phyloP scores from a whole-genome alignment of 2,329 filamentous ascomycete species.

The Colletotrichum musae region DNA sequence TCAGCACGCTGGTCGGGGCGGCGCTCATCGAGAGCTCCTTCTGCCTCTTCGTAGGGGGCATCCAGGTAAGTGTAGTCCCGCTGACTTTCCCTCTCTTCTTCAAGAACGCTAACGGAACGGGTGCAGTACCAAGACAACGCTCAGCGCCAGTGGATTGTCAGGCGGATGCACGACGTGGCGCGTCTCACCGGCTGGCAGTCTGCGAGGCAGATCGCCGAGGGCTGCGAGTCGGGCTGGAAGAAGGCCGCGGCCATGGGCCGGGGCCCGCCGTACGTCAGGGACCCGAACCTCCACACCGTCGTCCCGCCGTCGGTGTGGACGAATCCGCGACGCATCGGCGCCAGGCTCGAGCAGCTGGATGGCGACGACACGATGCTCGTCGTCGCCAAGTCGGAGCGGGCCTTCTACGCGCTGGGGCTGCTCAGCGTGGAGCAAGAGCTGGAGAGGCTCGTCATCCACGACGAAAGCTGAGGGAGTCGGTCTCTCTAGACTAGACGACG shows the following conservation, averaged over 20 bases:
- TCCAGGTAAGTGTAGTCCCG: conserved; percentile 69
- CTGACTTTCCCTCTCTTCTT: conserved; percentile 37
- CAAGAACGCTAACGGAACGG: too few relatives aligned
- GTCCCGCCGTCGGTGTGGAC: conserved; percentile 62
- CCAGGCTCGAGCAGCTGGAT: conserved; percentile 63
- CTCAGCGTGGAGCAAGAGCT: conserved; percentile 85
- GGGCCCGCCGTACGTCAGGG: conserved; percentile 80
- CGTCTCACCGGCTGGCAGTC: conserved; percentile 90
- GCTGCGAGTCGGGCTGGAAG: conserved; percentile 88
- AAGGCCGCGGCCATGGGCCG: conserved; percentile 80
- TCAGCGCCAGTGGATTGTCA: conserved; percentile 85
- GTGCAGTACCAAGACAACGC: conserved; percentile 76
- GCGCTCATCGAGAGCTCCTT: conserved; percentile 88
- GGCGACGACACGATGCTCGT: conserved; percentile 65
- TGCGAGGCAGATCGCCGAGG: conserved; percentile 83
- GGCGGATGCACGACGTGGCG: conserved; percentile 80
- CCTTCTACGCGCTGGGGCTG: conserved; percentile 84
- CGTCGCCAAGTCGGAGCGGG: conserved; percentile 73
- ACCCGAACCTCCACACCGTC: conserved; percentile 53
- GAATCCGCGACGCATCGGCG: conserved; percentile 65
- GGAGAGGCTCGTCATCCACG: conserved; percentile 70
- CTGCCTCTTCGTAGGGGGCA: conserved; percentile 87
- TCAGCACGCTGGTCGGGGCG: conserved; percentile 84
- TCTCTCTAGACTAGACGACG: neutral
- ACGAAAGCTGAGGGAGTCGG: conserved; percentile 43